These are phyloP conservation scores for Fusarium austroafricanum DNA, from an alignment of 2,329 filamentous ascomycete genomes.

Conservation along the genomic window DNA sequence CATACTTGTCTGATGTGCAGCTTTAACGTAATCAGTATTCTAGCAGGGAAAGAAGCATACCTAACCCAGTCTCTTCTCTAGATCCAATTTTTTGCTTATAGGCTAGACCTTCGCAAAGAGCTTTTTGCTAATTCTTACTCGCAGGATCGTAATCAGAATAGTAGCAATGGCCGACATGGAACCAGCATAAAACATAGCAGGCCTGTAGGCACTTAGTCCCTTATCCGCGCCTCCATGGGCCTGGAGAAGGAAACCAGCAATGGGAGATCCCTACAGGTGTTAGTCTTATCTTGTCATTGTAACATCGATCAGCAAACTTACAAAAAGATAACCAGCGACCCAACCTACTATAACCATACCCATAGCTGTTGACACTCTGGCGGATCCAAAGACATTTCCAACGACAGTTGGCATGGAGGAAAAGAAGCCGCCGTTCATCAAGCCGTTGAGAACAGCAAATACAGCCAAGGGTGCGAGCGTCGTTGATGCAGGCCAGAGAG, in stretches of 20 bases:
- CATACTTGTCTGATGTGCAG: no score
- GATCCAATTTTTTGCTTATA: rapidly evolving
- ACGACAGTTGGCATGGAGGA: slow-evolving; percentile 72
- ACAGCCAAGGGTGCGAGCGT: slow-evolving; percentile 64
- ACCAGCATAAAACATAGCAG: slow-evolving; percentile 72
- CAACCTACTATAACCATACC: slow-evolving; percentile 72
- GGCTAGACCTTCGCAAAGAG: slow-evolving; percentile 1
- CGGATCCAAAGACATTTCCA: slow-evolving; percentile 67
- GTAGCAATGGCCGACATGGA: slow-evolving; percentile 19
- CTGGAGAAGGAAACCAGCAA: slow-evolving; percentile 69
- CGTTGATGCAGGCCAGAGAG: slow-evolving; percentile 69
- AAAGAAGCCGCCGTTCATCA: slow-evolving; percentile 72
- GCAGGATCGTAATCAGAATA: slow-evolving; percentile 4
- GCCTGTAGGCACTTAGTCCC: slow-evolving; percentile 65
- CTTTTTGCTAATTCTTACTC: slow-evolving; percentile 27
- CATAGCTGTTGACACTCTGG: slow-evolving; percentile 66
- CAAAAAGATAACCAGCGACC: slow-evolving; percentile 70
- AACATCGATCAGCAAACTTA: slow-evolving; percentile 45
- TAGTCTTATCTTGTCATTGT: background rate
- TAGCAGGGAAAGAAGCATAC: no score
- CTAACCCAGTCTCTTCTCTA: no score
- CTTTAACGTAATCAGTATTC: no score
- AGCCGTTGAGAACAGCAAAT: slow-evolving; percentile 70
- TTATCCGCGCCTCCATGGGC: slow-evolving; percentile 63
- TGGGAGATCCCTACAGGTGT: slow-evolving; percentile 62